Base-by-base conservation (phyloP, 163 green algal species). In the Picocystis sp. region DNA sequence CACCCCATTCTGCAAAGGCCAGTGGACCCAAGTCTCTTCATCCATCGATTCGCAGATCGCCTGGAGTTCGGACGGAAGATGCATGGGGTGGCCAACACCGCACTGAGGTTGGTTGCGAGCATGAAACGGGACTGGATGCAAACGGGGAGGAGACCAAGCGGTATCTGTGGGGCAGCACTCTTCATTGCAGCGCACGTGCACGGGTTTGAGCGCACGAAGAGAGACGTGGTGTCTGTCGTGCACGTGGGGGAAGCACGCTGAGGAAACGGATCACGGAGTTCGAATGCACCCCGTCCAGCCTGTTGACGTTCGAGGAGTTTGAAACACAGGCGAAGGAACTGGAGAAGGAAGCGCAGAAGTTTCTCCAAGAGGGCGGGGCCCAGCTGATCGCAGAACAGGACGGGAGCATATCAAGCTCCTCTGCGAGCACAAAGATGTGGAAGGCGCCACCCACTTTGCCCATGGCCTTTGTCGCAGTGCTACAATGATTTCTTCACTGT, bases 81-180 rank as follows among this genome's bases (percentile, higher is more conserved):
- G 58, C 50, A 72, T 35, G 55, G 48, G 11, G 73, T 92, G 25
- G 58, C 54, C 22, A 71, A 76, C 65, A 93, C 84, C 1, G 77
- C 81, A 1, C 60, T 89, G 55, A 70, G 77, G 25, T 71, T 95
- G 58, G 77, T 93, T 13, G 71, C 76, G 33, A 79, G 68, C 61
- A 98, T 98, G 90, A 98, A 98, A 72, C 78, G 90, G 1, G 90
- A 98, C 75, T 98, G 90, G 90, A 93, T 98, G 73, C 63, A 70
- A 58, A 96, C 87, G 19, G 89, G 89, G 3, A 67, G 89, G 3
- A 66, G 80, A 15, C 89, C 89, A 5, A 74, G 60, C 42, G 89
- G 89, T 47, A 74, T 98, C 41, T 97, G 89, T 61, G 89, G 89
- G 2, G 89, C 89, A 6, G 89, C 85, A 19, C 75, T 98, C 15